These are phyloP conservation scores for Blastomyces silverae DNA, from an alignment of 2,329 filamentous ascomycete genomes.

Conservation along the genomic window DNA sequence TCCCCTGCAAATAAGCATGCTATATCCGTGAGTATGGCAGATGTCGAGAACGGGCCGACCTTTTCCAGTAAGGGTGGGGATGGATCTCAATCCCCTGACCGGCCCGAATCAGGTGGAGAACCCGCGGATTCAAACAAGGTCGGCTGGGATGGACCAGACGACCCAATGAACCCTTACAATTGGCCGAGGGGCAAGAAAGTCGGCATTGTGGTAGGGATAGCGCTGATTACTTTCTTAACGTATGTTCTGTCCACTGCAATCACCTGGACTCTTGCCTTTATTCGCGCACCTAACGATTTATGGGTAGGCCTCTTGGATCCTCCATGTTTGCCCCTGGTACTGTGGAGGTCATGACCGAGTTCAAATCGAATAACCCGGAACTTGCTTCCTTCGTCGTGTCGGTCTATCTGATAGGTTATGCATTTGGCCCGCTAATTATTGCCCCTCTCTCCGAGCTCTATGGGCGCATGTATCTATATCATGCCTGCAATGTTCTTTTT, in stretches of 20 bases:
- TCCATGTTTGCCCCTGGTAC: slow-evolving; percentile 44
- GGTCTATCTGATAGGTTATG: slow-evolving; percentile 57
- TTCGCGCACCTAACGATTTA: not conserved
- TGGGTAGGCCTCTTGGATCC: slow-evolving; percentile 31
- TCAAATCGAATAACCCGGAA: slow-evolving; percentile 39
- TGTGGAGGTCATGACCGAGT: slow-evolving; percentile 40
- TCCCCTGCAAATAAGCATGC: slow-evolving; percentile 3
- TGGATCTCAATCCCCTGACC: not conserved
- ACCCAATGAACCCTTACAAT: slow-evolving; percentile 55
- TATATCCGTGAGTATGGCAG: not conserved
- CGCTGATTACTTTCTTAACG: slow-evolving; percentile 45
- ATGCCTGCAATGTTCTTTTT: slow-evolving; percentile 54
- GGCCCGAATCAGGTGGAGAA: slow-evolving; percentile 11
- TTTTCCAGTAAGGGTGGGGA: not conserved
- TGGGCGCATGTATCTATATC: slow-evolving; percentile 51
- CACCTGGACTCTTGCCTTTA: not conserved
- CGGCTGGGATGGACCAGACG: slow-evolving; percentile 54
- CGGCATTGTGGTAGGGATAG: slow-evolving; percentile 43
- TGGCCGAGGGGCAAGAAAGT: slow-evolving; percentile 48
- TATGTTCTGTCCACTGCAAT: slow-evolving; percentile 16
- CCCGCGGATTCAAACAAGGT: slow-evolving; percentile 47
- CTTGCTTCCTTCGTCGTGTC: slow-evolving; percentile 51
- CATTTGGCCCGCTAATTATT: slow-evolving; percentile 58
- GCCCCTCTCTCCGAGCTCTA: slow-evolving; percentile 59
- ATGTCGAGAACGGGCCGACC: not conserved